These are phyloP conservation scores for Aspergillus piperis DNA, from an alignment of 2,329 filamentous ascomycete genomes.

Conservation along the genomic window DNA sequence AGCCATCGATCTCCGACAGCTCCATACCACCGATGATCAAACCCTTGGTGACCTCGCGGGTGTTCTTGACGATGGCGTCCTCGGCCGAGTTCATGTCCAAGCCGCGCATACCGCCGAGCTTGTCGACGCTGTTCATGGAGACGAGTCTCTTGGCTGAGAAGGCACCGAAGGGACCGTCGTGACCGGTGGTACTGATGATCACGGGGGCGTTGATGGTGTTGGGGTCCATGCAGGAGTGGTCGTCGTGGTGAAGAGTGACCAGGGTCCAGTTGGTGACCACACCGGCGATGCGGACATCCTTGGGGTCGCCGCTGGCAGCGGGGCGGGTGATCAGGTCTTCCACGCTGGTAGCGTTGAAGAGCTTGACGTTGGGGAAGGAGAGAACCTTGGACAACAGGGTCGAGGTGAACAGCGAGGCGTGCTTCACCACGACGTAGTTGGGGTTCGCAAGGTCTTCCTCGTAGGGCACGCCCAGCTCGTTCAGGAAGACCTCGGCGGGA, in stretches of 20 bases:
- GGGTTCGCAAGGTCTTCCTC: slow-evolving; percentile 88
- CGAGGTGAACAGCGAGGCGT: slow-evolving; percentile 87
- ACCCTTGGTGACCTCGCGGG: slow-evolving; percentile 82
- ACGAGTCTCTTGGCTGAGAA: slow-evolving; percentile 91
- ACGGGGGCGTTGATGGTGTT: slow-evolving; percentile 94
- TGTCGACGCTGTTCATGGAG: slow-evolving; percentile 79
- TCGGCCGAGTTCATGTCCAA: slow-evolving; percentile 90
- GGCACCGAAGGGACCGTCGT: slow-evolving; percentile 87
- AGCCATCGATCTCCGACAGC: slow-evolving; percentile 83
- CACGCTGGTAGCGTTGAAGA: slow-evolving; percentile 92
- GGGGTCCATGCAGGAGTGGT: slow-evolving; percentile 94
- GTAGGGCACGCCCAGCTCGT: slow-evolving; percentile 77
- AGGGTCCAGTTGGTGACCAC: slow-evolving; percentile 97
- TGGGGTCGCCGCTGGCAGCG: slow-evolving; percentile 48
- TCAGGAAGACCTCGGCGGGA: slow-evolving; percentile 81
- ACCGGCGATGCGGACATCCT: slow-evolving; percentile 72
- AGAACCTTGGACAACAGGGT: slow-evolving; percentile 83
- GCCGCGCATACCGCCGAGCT: slow-evolving; percentile 88
- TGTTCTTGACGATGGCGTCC: slow-evolving; percentile 90
- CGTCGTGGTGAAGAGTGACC: slow-evolving; percentile 81
- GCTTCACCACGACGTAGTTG: slow-evolving; percentile 88
- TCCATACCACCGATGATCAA: slow-evolving; percentile 96
- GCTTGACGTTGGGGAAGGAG: slow-evolving; percentile 84
- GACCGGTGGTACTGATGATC: slow-evolving; percentile 85
- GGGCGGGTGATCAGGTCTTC: slow-evolving; percentile 89